Evolutionary conservation across 73 alveolate genomes (phyloP).

Genomic region (Uronychia setigera): DNA sequence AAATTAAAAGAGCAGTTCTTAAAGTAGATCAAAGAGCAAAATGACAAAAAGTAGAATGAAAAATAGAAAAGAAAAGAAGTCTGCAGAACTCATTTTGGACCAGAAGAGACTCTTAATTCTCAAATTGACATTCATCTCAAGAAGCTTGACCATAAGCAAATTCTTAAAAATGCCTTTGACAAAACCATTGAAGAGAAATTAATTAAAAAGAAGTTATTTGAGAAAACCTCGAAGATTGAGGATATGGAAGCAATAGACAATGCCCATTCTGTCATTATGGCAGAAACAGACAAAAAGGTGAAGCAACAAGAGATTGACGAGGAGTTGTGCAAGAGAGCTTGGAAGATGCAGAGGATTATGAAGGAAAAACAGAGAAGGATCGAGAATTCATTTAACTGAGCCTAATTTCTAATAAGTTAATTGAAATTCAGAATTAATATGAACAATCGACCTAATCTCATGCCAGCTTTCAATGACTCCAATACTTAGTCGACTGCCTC

Average conservation of each 20-base stretch:
- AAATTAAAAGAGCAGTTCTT: background rate
- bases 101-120: constrained; percentile 7
- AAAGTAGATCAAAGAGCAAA: constrained; percentile 7
- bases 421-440: no score
- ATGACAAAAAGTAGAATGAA: background rate
- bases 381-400: background rate
- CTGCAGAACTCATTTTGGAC: constrained; percentile 8
- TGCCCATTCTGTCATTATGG: background rate
- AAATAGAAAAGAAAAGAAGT: background rate
- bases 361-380: background rate
- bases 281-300: background rate
- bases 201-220: background rate
- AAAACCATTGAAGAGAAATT: background rate
- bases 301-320: background rate
- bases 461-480: no score
- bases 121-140: background rate
- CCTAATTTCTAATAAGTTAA: no score
- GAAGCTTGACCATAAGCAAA: background rate
- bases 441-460: no score
- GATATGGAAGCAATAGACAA: background rate
- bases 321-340: background rate
- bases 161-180: background rate
- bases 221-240: background rate
- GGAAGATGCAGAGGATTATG: constrained; percentile 2
- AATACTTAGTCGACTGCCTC: no score